phyloP scores from a whole-genome alignment of 1,139 yeast genomes.

The Yamadazyma spencermartinsiae region DNA sequence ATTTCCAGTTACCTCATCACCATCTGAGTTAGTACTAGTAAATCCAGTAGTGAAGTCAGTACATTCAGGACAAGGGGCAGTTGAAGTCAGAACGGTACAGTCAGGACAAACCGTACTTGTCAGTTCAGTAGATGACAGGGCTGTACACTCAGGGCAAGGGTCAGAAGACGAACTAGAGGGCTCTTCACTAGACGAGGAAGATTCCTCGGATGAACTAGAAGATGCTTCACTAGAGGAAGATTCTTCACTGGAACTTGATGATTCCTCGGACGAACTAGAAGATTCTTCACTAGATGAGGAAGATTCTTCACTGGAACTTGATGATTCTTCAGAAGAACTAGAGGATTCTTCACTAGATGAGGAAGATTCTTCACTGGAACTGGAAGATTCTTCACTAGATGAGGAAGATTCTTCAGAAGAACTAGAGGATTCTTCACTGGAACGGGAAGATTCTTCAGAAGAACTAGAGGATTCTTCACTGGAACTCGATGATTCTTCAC shows the following conservation, averaged over 20 bases:
- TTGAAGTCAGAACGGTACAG: not conserved
- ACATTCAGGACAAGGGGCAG: constrained; percentile 8
- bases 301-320: constrained; percentile 3
- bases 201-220: constrained; percentile 1
- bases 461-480: not conserved
- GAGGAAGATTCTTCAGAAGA: constrained; percentile 6
- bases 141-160: constrained; percentile 11
- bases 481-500: constrained; percentile 3
- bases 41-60: constrained; percentile 12
- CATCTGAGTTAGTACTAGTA: constrained; percentile 10
- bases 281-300: not conserved
- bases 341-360: not conserved
- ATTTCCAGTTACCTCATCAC: constrained; percentile 7
- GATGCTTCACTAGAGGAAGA: constrained; percentile 6
- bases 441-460: constrained; percentile 5
- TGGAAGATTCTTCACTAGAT: constrained; percentile 4
- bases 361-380: not conserved
- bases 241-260: not conserved
- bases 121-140: too few species aligned
- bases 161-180: not conserved
- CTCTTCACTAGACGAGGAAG: constrained; percentile 3
- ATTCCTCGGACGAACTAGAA: not conserved
- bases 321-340: constrained; percentile 4
- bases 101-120: not conserved
- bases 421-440: not conserved